Conservation (phyloP, 129 eudicot species). For the Dittrichia graveolens region DNA sequence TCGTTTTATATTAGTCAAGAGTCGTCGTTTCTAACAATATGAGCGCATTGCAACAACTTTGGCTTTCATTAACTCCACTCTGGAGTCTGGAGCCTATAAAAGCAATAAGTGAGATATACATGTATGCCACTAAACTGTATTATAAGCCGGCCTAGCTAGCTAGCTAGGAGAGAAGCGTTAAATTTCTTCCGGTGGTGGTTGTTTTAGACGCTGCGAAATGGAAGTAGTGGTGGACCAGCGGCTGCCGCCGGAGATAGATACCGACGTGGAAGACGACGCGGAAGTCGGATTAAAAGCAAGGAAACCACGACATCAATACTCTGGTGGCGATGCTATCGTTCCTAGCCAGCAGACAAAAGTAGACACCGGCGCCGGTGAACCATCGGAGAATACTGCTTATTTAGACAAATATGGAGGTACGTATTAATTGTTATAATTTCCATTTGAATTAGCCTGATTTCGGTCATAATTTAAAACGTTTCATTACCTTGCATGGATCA, state of each 20-base stretch:
- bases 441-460: neutral
- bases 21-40: neutral
- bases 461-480: neutral
- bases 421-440: neutral
- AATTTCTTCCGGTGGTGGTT: slow-evolving; percentile 21
- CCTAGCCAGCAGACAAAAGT: slow-evolving; percentile 12
- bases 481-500: slow-evolving; percentile 33
- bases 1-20: too few species aligned
- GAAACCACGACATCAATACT: slow-evolving; percentile 22
- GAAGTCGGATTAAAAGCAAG: slow-evolving; percentile 28
- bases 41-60: slow-evolving; percentile 24
- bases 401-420: slow-evolving; percentile 43
- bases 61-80: slow-evolving; percentile 7
- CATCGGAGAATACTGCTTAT: slow-evolving; percentile 25
- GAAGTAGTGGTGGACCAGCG: slow-evolving; percentile 25
- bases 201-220: slow-evolving; percentile 27
- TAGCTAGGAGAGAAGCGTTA: neutral
- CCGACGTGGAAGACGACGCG: slow-evolving; percentile 22
- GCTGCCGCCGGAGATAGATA: slow-evolving; percentile 19
- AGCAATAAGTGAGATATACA: slow-evolving; percentile 23
- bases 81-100: slow-evolving; percentile 22
- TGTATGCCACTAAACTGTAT: slow-evolving; percentile 2
- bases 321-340: neutral
- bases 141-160: neutral
- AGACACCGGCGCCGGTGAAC: slow-evolving; percentile 20